Evolutionary conservation across 805 yeast species (phyloP).

Genomic region (Spencermartinsiella europaea): DNA sequence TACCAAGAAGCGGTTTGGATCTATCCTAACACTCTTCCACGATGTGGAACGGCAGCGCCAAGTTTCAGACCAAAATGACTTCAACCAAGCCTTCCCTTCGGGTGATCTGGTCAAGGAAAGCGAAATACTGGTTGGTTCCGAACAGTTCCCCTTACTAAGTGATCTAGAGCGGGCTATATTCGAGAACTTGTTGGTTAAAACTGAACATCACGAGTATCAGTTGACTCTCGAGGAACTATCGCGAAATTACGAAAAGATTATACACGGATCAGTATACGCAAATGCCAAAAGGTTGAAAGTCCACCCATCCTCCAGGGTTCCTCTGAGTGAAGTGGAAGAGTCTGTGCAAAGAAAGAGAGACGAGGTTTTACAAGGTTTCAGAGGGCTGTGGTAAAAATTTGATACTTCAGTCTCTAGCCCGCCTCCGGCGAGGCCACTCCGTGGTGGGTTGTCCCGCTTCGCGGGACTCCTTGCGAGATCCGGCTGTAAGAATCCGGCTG

Average conservation of each 20-base stretch:
- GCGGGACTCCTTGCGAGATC: too few relatives aligned
- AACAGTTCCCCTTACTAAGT: not conserved
- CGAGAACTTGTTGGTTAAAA: not conserved
- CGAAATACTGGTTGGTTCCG: not conserved
- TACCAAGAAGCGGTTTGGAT: slow-evolving; percentile 27
- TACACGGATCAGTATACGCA: not conserved
- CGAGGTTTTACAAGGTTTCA: slow-evolving; percentile 1
- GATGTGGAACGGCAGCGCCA: slow-evolving; percentile 18
- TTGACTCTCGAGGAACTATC: not conserved
- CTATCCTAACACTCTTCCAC: slow-evolving; percentile 25
- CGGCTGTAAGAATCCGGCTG: too few relatives aligned
- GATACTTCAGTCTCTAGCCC: too few relatives aligned
- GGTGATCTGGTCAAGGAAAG: not conserved
- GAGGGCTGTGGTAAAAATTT: slow-evolving; percentile 2
- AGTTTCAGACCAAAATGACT: not conserved
- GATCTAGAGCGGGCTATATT: not conserved
- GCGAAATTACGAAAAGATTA: not conserved
- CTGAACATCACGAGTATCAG: not conserved
- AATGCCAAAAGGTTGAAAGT: slow-evolving; percentile 2
- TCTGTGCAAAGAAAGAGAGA: not conserved
- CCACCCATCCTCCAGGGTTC: not conserved
- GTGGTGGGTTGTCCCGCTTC: too few relatives aligned
- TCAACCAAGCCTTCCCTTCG: not conserved
- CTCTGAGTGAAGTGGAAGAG: not conserved
- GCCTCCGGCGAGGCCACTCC: too few relatives aligned